Base-by-base conservation (phyloP, 495 filamentous ascomycete species). In the Ramalina intermedia region DNA sequence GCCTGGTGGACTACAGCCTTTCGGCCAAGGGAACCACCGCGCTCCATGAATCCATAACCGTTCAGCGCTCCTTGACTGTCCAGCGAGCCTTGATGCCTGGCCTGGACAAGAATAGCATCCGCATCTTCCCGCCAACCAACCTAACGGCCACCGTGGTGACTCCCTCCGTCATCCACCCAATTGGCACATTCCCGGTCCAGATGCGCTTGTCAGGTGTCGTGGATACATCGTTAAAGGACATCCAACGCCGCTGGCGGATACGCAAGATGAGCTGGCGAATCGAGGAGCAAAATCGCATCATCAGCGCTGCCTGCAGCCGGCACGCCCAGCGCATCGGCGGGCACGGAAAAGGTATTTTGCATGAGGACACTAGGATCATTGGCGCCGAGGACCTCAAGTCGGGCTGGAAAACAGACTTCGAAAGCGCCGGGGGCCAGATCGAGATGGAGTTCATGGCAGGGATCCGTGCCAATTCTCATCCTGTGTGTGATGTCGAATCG, bases 321-420 rank as follows among this genome's bases (percentile, higher is more conserved):
- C 91, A 96, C 64, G 63, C 71, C 21, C 73, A 78, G 56, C 87
- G 84, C 63, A 66, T 85, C 24, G 81, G 81, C 33, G 79, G 78
- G 27, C 73, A 76, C 37, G 69, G 71, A 44, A 96, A 94, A 62
- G 87, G 88, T 33, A 64, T 87, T 20, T 64, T 81, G 41, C 85
- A 94, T 57, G 74, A 84, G 37, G 84, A 95, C 50, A 75, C 75
- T 5, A 80, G 83, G 29, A 76, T 80, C 48, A 78, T 96, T 54
- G 86, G 79, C 23, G 69, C 71, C 49, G 81, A 80, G 3, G 86
- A 90, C 55, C 61, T 90, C 55, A 86, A 85, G 65, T 70, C 58
- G 4, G 90, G 90, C n/a, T 99, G 91, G 91, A 99, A 99, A 66
- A 79, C 81, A n/a, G 88, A 95, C 63, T 96, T 87, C 60, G 74